Evolutionary conservation across 2,329 filamentous ascomycete genomes (phyloP).

Genomic region (Colletotrichum noveboracense): DNA sequence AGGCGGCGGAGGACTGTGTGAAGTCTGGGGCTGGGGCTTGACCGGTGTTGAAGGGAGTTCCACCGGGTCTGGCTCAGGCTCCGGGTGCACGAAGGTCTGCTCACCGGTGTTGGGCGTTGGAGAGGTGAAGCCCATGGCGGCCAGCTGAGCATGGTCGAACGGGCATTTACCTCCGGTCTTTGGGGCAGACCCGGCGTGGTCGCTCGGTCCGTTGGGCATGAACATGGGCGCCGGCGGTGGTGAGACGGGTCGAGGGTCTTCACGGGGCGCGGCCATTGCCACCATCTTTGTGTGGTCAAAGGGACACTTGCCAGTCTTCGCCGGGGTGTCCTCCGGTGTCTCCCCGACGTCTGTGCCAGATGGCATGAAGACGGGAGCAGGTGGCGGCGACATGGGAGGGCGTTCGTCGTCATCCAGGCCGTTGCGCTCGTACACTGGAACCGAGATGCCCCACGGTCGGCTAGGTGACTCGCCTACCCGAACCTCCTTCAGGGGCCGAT

Average conservation of each 20-base stretch:
- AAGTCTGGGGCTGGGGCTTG: constrained; percentile 27
- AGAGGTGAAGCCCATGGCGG: constrained; percentile 33
- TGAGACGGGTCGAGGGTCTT: constrained; percentile 44
- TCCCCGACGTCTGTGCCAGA: constrained; percentile 31
- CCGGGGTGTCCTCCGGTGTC: constrained; percentile 25
- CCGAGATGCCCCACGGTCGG: constrained; percentile 88
- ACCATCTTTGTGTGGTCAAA: constrained; percentile 58
- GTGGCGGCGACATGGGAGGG: constrained; percentile 61
- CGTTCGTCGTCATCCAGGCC: constrained; percentile 41
- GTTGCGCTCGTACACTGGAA: constrained; percentile 64
- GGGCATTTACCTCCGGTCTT: constrained; percentile 57
- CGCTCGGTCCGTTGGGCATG: constrained; percentile 44
- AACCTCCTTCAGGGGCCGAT: constrained; percentile 84
- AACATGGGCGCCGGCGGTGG: constrained; percentile 63
- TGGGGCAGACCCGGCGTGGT: constrained; percentile 22
- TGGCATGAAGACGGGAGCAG: constrained; percentile 60
- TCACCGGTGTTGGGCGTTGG: constrained; percentile 14
- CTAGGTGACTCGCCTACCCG: constrained; percentile 94
- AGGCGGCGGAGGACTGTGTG: constrained; percentile 25
- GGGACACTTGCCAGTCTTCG: constrained; percentile 57
- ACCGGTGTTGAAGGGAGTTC: constrained; percentile 25
- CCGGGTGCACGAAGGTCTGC: constrained; percentile 6
- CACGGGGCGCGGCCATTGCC: constrained; percentile 30
- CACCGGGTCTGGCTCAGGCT: neutral
- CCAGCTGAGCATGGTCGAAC: constrained; percentile 57